phyloP scores from a whole-genome alignment of 2,329 filamentous ascomycete genomes.

The Neospermospora avenae region DNA sequence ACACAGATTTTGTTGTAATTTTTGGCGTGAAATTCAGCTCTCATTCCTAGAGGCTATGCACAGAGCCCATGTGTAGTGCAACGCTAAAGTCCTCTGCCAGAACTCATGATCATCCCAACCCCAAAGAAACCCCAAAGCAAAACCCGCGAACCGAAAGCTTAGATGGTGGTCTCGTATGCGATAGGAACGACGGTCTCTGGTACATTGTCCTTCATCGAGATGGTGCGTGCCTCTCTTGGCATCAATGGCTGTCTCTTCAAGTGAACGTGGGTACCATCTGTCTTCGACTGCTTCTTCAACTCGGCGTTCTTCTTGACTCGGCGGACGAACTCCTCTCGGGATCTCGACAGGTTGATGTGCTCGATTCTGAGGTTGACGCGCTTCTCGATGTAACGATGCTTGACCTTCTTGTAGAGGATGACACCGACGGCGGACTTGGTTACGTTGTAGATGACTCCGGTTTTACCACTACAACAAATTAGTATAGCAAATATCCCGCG shows the following conservation, averaged over 20 bases:
- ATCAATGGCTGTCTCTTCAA: constrained; percentile 85
- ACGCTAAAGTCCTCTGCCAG: constrained; percentile 31
- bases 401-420: constrained; percentile 99
- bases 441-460: constrained; percentile 97
- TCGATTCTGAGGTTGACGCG: constrained; percentile 98
- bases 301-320: constrained; percentile 95
- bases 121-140: constrained; percentile 35
- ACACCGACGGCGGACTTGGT: constrained; percentile 96
- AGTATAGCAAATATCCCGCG: too few species aligned
- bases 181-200: constrained; percentile 90
- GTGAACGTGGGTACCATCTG: constrained; percentile 79
- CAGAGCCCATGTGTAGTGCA: constrained; percentile 34
- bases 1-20: constrained; percentile 8
- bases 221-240: constrained; percentile 77
- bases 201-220: constrained; percentile 77
- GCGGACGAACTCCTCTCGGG: constrained; percentile 92
- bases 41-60: constrained; percentile 34
- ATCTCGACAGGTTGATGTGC: constrained; percentile 93
- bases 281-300: constrained; percentile 90
- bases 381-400: constrained; percentile 99
- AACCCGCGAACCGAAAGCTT: constrained; percentile 39
- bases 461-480: constrained; percentile 46
- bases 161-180: constrained; percentile 98
- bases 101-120: constrained; percentile 29
- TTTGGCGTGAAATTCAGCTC: constrained; percentile 29